phyloP scores from a whole-genome alignment of 345 rosid species.

The Citrus glauca region DNA sequence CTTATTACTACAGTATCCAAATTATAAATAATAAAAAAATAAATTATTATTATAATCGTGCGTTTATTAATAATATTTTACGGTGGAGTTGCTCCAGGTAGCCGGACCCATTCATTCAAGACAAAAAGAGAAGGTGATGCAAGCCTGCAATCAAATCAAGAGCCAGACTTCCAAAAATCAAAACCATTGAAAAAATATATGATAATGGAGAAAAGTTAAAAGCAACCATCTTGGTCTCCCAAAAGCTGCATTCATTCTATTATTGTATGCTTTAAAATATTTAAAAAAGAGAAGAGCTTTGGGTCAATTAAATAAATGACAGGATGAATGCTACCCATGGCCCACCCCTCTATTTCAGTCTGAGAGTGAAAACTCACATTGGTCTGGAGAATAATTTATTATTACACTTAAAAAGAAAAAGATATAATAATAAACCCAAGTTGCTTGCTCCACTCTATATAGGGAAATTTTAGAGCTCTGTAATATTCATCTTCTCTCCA shows the following conservation, averaged over 20 bases:
- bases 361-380: conserved; percentile 3
- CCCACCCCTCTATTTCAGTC: background rate
- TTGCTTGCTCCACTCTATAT: conserved; percentile 10
- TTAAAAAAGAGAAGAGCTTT: background rate
- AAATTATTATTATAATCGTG: no score
- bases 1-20: fast-evolving
- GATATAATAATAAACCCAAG: background rate
- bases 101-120: no score
- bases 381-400: no score
- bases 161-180: background rate
- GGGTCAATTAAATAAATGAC: conserved; percentile 8
- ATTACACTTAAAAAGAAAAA: background rate
- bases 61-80: no score
- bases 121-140: no score
- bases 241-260: background rate
- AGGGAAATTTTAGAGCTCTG: background rate
- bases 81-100: no score
- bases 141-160: no score
- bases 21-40: no score
- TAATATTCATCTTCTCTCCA: conserved; percentile 11
- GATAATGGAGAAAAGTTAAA: background rate
- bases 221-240: background rate
- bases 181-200: background rate
- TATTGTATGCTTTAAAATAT: background rate
- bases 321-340: conserved; percentile 8